Percentiles rank a stretch among this genome's conserved stretches.
Conservation (phyloP, 257 asterid species). For the Rhazya stricta region DNA sequence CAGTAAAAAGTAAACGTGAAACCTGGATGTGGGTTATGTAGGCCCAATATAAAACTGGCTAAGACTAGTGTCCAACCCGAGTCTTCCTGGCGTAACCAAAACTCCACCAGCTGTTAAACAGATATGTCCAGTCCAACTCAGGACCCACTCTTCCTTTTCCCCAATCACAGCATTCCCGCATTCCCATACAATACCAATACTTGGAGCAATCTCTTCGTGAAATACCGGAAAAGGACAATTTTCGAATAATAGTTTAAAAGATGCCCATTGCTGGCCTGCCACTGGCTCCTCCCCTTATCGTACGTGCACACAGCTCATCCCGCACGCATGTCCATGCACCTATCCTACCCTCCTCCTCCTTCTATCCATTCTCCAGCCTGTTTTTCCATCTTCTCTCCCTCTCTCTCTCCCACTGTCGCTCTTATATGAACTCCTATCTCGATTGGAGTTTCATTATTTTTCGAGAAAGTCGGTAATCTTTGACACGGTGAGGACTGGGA, state of each 20-base stretch:
- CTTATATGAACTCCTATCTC: neutral
- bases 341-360: neutral
- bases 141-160: neutral
- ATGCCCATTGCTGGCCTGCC: constrained; percentile 38
- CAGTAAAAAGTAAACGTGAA: neutral
- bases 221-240: constrained; percentile 23
- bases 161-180: constrained; percentile 21
- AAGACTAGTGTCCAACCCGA: constrained; percentile 38
- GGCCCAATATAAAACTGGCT: constrained; percentile 21
- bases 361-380: constrained; percentile 16
- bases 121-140: neutral
- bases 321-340: constrained; percentile 59
- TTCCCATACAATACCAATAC: constrained; percentile 20
- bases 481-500: neutral
- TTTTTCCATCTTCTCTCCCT: neutral
- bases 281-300: constrained; percentile 19
- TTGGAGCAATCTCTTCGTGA: neutral
- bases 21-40: neutral
- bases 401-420: constrained; percentile 16
- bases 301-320: constrained; percentile 87
- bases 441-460: neutral
- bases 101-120: constrained; percentile 27
- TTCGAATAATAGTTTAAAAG: neutral
- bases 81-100: constrained; percentile 15
- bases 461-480: neutral